Evolutionary conservation across 139 green algal genomes (phyloP), one percentile per base, ranked within the genome.

Genomic region (Picochlorum sp.): DNA sequence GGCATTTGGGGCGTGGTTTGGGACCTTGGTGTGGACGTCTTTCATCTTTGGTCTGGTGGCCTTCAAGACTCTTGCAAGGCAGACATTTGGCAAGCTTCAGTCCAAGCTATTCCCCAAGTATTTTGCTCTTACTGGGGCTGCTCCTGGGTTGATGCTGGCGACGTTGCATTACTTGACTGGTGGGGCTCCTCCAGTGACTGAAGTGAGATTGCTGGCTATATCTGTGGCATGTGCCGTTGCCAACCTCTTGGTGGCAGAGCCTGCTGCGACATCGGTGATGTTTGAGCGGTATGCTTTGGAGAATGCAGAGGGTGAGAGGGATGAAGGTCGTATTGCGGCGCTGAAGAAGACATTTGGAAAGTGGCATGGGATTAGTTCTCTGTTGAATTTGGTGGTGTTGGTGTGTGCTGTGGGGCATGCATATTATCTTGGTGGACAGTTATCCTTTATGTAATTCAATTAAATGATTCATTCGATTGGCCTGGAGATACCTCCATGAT

Each of bases 231-330:
- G 47, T 49, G 71, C 67, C 6, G 56, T 88, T 9, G 49, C 52
- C 45, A 89, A 87, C 69, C 70, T 77, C 55, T 57, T 89, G 26
- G 66, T 56, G 2, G 38, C 85, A 3, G 85, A 89, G 77, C 85
- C 85, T 4, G 15, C 56, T 11, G 67, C 72, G 38, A 91, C 83
- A 0, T 50, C 28, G 1, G 52, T 86, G 45, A 88, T 92, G 81
- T 83, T 90, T 50, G 28, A 90, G 75, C 62, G 83, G 28, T 90
- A 90, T 55, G 71, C 74, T 20, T 58, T 88, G 54, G 83, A 90
- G 66, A 87, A 87, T 55, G 49, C 60, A 0, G 65, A 75, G 11
- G 41, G 18, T 57, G 44, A 30, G 7, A 30, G 37, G 14, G 21
- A 66, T 66, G 34, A 28, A 71, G 73, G 54, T 3, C 30, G 59